phyloP scores from a whole-genome alignment of 352 stramenopile species.

The Globisporangium lucens region DNA sequence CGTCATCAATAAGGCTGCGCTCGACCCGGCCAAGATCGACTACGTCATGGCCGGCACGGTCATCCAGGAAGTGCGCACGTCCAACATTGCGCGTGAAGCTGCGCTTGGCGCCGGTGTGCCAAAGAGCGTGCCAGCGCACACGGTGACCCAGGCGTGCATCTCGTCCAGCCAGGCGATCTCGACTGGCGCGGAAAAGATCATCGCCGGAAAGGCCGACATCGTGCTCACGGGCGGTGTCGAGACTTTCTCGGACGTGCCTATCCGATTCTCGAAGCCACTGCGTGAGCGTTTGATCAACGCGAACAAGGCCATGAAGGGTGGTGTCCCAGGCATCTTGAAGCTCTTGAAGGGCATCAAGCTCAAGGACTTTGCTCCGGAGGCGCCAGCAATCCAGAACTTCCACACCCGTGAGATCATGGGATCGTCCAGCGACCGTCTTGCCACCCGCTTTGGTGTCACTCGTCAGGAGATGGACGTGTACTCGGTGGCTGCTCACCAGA shows the following conservation, averaged over 20 bases:
- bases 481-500: conserved; percentile 92
- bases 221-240: conserved; percentile 95
- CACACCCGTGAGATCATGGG: conserved; percentile 99
- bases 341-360: conserved; percentile 94
- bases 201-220: conserved; percentile 93
- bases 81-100: conserved; percentile 96
- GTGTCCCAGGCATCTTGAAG: conserved; percentile 82
- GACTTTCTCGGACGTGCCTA: conserved; percentile 98
- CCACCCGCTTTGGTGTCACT: conserved; percentile 93
- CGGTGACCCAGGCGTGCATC: conserved; percentile 96
- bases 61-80: conserved; percentile 96
- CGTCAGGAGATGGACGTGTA: conserved; percentile 97
- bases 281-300: conserved; percentile 81
- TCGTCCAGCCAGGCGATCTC: conserved; percentile 95
- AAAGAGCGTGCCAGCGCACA: conserved; percentile 93
- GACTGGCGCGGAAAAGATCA: conserved; percentile 94
- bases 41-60: conserved; percentile 97
- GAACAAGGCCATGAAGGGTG: conserved; percentile 95
- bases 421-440: conserved; percentile 94
- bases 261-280: conserved; percentile 91
- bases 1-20: conserved; percentile 93
- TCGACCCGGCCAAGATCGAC: conserved; percentile 95
- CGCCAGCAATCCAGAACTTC: conserved; percentile 98
- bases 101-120: conserved; percentile 96
- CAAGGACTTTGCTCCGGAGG: conserved; percentile 89